Conservation (phyloP, 176 grass and related monocot species). For the Zea luxurians region DNA sequence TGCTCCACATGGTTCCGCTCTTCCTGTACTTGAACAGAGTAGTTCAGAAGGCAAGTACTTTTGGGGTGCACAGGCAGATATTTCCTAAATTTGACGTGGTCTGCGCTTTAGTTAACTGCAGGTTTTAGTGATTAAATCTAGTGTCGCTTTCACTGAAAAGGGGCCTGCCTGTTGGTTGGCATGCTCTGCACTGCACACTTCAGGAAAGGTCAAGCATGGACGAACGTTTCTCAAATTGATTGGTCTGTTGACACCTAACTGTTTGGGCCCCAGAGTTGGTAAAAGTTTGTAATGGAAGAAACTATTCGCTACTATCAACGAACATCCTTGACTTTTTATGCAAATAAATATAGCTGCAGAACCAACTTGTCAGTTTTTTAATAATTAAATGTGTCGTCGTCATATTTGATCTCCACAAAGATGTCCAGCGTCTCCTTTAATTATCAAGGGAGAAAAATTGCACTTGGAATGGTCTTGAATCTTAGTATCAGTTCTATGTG, state of each 20-base stretch:
- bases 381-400: slow-evolving; percentile 3
- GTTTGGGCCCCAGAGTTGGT: slow-evolving; percentile 18
- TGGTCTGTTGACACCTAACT: slow-evolving; percentile 31
- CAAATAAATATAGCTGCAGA: slow-evolving; percentile 16
- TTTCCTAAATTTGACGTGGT: slow-evolving; percentile 28
- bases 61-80: background rate
- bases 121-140: slow-evolving; percentile 34
- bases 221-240: slow-evolving; percentile 36
- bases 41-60: slow-evolving; percentile 24
- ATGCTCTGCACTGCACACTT: slow-evolving; percentile 28
- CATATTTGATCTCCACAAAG: background rate
- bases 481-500: background rate
- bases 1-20: background rate
- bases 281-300: background rate
- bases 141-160: slow-evolving; percentile 37
- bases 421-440: background rate
- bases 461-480: slow-evolving; percentile 4
- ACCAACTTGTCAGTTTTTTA: slow-evolving; percentile 9
- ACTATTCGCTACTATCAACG: background rate
- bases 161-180: slow-evolving; percentile 29
- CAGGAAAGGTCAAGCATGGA: slow-evolving; percentile 28
- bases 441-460: background rate
- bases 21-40: slow-evolving; percentile 9
- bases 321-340: background rate
- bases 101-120: slow-evolving; percentile 22